Base-by-base conservation (phyloP, 2,329 filamentous ascomycete species). In the Diaporthe sp. region DNA sequence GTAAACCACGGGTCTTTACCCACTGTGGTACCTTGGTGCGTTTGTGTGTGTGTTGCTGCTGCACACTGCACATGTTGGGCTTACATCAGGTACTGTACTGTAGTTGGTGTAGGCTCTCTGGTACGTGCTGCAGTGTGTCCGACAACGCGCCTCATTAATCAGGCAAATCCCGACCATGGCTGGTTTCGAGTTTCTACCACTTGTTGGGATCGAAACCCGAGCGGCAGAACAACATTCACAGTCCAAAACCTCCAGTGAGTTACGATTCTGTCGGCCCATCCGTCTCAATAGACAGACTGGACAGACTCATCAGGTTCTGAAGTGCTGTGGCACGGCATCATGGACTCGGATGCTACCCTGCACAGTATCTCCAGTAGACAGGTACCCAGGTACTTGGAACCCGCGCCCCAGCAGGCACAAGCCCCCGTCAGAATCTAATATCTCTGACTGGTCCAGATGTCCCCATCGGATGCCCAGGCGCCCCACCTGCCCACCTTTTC, bases 1-100 rank as follows among this genome's bases (percentile, higher is more conserved):
- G 71, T 55, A 73, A 65, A 60, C 58, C 49, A 31, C 58, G 71
- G 71, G 46, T 62, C 46, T 62, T 65, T 28, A 34, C 25, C 68
- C 10, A 25, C 39, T n/a, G n/a, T n/a, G n/a, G 37, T 62, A 44
- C 39, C 39, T 62, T 3, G 8, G 60, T 51, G 42, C 15, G n/a
- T 49, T 28, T 28, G 8, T 46, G 61, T 39, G 8, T 37, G 37
- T 65, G 61, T 46, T 5, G 7, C 34, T 65, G 42, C 42, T 65
- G 42, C n/a, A 12, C 28, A 17, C 58, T 42, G 12, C 57, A 60
- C 13, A n/a, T 10, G 17, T 12, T 42, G 55, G 58, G 31, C 31
- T 31, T 31, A 31, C 31, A 31, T 31, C 31, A 31, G 31, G 31
- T 31, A 31, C 31, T 31, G 31, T 62, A 44, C 60, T n/a, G 55